Conservation (phyloP, 2,329 filamentous ascomycete genomes). For the Simplicillium sp. region DNA sequence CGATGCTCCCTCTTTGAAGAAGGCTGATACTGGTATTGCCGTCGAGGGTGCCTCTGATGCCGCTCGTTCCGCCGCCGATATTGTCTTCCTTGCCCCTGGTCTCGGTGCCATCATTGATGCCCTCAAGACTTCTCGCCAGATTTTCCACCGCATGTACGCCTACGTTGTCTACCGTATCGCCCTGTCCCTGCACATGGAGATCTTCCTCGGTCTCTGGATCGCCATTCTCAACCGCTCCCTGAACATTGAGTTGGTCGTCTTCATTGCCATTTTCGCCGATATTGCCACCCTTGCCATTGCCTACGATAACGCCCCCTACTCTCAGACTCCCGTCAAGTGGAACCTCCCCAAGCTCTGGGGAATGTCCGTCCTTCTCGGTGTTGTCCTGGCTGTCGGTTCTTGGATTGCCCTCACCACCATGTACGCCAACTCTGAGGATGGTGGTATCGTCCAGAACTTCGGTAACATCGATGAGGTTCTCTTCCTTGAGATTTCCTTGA, state of each 20-base stretch:
- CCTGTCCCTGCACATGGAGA: constrained; percentile 80
- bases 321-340: constrained; percentile 84
- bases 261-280: constrained; percentile 91
- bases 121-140: constrained; percentile 85
- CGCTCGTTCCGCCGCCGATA: constrained; percentile 83
- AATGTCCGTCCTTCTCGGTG: constrained; percentile 75
- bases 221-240: constrained; percentile 76
- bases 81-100: constrained; percentile 86
- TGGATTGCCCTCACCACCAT: constrained; percentile 89
- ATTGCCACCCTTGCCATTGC: constrained; percentile 87
- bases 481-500: constrained; percentile 83
- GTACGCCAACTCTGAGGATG: constrained; percentile 56
- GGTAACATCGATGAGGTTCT: constrained; percentile 73
- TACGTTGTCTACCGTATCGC: constrained; percentile 95
- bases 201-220: constrained; percentile 88
- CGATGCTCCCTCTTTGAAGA: constrained; percentile 85
- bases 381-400: constrained; percentile 72
- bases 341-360: constrained; percentile 92
- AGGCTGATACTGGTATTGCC: constrained; percentile 93
- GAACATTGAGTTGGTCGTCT: constrained; percentile 81
- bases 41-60: constrained; percentile 89
- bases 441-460: constrained; percentile 84
- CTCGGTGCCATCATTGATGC: constrained; percentile 89
- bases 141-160: constrained; percentile 95
- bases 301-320: constrained; percentile 87